Conservation (phyloP, 345 rosid genomes). For the Citrus hindsii region DNA sequence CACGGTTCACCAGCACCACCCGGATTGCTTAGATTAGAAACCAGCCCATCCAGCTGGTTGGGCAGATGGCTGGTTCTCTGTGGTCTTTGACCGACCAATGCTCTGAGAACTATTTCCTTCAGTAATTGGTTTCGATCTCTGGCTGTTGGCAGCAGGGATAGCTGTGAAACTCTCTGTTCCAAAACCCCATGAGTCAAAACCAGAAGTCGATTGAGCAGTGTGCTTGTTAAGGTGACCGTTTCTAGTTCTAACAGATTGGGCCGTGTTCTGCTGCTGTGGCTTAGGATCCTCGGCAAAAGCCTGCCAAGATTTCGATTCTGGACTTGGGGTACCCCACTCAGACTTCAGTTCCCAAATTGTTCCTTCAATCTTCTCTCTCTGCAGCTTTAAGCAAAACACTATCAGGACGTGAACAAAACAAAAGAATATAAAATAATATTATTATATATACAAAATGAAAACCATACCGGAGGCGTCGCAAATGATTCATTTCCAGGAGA, state of each 20-base stretch:
- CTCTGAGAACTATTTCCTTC: conserved; percentile 53
- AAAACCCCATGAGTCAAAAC: conserved; percentile 74
- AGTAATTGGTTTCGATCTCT: conserved; percentile 26
- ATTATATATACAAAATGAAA: not conserved
- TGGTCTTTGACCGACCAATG: conserved; percentile 36
- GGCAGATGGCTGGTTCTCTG: conserved; percentile 46
- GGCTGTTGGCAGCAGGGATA: conserved; percentile 33
- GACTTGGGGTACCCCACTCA: conserved; percentile 42
- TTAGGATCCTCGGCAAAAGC: conserved; percentile 65
- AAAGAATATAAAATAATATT: not conserved
- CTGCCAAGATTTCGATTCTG: conserved; percentile 66
- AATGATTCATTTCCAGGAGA: conserved; percentile 41
- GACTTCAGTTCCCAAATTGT: conserved; percentile 33
- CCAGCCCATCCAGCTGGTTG: conserved; percentile 99
- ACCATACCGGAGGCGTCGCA: conserved; percentile 41
- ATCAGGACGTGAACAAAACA: not conserved
- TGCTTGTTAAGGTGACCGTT: conserved; percentile 44
- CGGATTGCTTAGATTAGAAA: conserved; percentile 38
- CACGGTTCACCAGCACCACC: not conserved
- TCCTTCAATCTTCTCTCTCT: conserved; percentile 43
- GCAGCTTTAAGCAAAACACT: conserved; percentile 19
- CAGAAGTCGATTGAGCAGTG: conserved; percentile 40
- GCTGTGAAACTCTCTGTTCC: conserved; percentile 75
- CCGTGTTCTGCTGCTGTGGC: conserved; percentile 25
- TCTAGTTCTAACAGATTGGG: conserved; percentile 55